Evolutionary conservation across 345 rosid species (phyloP), one percentile per base, ranked within the genome.

Genomic region (Bruguiera sexangula): DNA sequence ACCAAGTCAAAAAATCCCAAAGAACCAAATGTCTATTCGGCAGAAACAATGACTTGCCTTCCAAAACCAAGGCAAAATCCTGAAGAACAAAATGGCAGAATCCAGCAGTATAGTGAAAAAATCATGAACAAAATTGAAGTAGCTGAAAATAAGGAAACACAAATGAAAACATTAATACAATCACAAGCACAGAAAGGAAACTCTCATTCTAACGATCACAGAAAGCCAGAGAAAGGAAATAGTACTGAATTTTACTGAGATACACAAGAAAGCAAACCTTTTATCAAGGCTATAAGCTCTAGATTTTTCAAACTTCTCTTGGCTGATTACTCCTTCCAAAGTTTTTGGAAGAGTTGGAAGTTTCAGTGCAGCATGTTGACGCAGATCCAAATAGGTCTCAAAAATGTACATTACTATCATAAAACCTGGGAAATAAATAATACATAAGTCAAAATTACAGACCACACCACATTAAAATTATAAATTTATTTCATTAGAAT

Each of bases 61-160:
- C 99, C 98, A 96, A 74, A 92, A 85, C 99, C 96, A 92, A 68
- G 97, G 98, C 80, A 96, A 80, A 74, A 92, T 71, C 58, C 96
- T 91, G 62, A 86, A 90, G 83, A 85, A 87, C 82, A 96, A 85
- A 78, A 96, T 92, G 20, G 97, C 93, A 39, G 99, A 92, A 79
- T 96, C 97, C 91, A 92, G 81, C 75, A 89, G 76, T 66, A 89
- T 90, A 52, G 96, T 85, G 72, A 89, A 94, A 76, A 87, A 85
- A 77, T 86, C 96, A 62, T 96, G 99, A 75, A 90, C 73, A 74
- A 92, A 96, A 83, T 85, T 88, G 73, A 90, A 92, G 83, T 82
- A 20, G 90, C 97, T 96, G 98, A 59, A 77, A 80, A 29, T 59
- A 32, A 75, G 68, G 67, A 78, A 27, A 77, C 22, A 53, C 53